Conservation (phyloP, 768 basidiomycete genomes). For the Tricholoma terreum region DNA sequence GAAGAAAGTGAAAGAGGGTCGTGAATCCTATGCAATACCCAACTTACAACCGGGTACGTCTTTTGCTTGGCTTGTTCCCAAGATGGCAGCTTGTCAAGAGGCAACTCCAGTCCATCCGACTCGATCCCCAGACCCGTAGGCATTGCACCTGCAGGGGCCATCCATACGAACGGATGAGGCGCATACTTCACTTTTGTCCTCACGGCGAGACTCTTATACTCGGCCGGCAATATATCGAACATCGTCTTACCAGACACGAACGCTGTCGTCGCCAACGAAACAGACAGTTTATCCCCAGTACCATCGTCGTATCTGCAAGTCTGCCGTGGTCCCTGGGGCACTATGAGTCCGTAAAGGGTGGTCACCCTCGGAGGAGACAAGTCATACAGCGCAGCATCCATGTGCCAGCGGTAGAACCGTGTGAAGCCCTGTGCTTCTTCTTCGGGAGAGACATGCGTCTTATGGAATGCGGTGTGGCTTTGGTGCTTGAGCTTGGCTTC, state of each 20-base stretch:
- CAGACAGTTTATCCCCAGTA: conserved; percentile 75
- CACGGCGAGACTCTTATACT: conserved; percentile 78
- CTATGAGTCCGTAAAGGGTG: conserved; percentile 73
- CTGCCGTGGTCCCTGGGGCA: conserved; percentile 67
- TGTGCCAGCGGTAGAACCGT: conserved; percentile 90
- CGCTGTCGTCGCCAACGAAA: conserved; percentile 85
- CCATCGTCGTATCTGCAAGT: conserved; percentile 80
- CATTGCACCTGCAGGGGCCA: conserved; percentile 70
- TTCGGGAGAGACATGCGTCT: conserved; percentile 65
- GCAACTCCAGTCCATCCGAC: conserved; percentile 69
- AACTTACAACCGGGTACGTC: conserved; percentile 56
- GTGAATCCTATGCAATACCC: neutral
- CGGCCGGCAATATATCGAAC: conserved; percentile 72
- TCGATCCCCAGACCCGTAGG: conserved; percentile 84
- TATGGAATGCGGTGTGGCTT: conserved; percentile 84
- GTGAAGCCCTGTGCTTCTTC: conserved; percentile 77
- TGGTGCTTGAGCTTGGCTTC: conserved; percentile 83
- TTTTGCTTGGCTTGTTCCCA: conserved; percentile 81
- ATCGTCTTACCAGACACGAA: conserved; percentile 80
- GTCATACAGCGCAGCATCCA: conserved; percentile 83
- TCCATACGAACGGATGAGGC: conserved; percentile 90
- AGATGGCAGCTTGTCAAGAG: conserved; percentile 62
- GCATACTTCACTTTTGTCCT: conserved; percentile 73
- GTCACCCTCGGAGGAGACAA: conserved; percentile 80
- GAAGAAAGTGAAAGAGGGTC: neutral